These are phyloP conservation scores for Infundibulicybe gibba DNA, from an alignment of 768 basidiomycete genomes.

Conservation along the genomic window DNA sequence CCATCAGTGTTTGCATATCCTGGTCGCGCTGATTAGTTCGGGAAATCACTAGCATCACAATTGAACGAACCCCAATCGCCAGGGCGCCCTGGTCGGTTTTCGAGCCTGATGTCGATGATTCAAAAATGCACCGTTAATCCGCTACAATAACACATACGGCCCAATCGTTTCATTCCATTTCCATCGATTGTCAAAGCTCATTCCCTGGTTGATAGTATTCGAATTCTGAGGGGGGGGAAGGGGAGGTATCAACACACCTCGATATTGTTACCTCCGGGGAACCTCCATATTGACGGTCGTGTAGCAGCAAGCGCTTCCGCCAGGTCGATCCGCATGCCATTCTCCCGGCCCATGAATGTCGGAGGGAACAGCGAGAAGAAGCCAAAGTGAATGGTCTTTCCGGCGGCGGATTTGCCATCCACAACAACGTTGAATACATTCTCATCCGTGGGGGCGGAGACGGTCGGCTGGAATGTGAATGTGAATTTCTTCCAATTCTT, in stretches of 20 bases:
- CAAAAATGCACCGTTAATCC: conserved; percentile 36
- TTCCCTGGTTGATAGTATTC: conserved; percentile 30
- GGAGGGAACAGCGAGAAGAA: conserved; percentile 64
- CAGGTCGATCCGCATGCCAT: conserved; percentile 59
- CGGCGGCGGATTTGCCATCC: conserved; percentile 36
- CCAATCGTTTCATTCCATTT: conserved; percentile 60
- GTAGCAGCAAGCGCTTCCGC: conserved; percentile 39
- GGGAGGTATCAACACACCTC: conserved; percentile 14
- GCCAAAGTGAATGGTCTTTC: conserved; percentile 44
- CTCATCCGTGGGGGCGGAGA: conserved; percentile 34
- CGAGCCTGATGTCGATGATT: conserved; percentile 33
- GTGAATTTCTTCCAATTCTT: conserved; percentile 45
- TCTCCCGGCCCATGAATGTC: conserved; percentile 51
- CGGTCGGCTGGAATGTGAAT: conserved; percentile 35
- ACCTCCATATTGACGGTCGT: conserved; percentile 37
- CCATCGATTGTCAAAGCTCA: conserved; percentile 46
- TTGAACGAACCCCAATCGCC: conserved; percentile 32
- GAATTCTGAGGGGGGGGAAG: background rate
- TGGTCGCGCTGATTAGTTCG: conserved; percentile 20
- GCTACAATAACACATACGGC: conserved; percentile 35
- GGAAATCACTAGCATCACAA: background rate
- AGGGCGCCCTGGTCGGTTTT: conserved; percentile 24
- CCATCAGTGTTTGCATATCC: conserved; percentile 56
- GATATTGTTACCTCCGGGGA: conserved; percentile 38
- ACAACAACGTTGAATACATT: conserved; percentile 52